phyloP scores from a whole-genome alignment of 176 grass and related monocot genomes.

The Musa acuminata region DNA sequence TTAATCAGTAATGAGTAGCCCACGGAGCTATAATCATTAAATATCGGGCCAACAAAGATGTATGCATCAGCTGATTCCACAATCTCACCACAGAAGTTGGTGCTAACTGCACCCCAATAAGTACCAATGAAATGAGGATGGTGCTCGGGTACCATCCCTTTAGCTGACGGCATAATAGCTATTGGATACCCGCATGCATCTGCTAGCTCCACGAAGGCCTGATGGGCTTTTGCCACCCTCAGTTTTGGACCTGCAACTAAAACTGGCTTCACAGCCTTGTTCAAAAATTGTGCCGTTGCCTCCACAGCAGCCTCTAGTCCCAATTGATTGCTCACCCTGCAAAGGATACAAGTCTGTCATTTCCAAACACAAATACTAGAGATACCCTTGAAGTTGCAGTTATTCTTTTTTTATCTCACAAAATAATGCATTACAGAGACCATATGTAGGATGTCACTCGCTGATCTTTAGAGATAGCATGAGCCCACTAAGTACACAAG shows the following conservation, averaged over 20 bases:
- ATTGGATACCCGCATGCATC: constrained; percentile 6
- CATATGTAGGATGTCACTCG: no score
- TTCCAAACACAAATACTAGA: background rate
- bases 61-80: constrained; percentile 21
- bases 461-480: no score
- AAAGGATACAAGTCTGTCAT: background rate
- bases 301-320: constrained; percentile 10
- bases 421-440: no score
- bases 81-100: constrained; percentile 21
- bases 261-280: constrained; percentile 17
- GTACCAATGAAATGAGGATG: constrained; percentile 17
- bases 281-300: constrained; percentile 8
- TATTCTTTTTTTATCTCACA: no score
- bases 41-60: background rate
- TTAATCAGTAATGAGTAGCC: constrained; percentile 17
- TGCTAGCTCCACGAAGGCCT: constrained; percentile 5
- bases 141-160: constrained; percentile 12
- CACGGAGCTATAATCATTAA: constrained; percentile 17
- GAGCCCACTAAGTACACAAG: no score
- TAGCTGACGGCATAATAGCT: constrained; percentile 16
- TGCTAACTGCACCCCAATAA: constrained; percentile 16
- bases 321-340: constrained; percentile 10
- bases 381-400: no score
- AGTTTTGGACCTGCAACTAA: constrained; percentile 15
- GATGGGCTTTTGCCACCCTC: constrained; percentile 2